Evolutionary conservation across 1,139 yeast genomes (phyloP).

Genomic region (Hansenula anomala): DNA sequence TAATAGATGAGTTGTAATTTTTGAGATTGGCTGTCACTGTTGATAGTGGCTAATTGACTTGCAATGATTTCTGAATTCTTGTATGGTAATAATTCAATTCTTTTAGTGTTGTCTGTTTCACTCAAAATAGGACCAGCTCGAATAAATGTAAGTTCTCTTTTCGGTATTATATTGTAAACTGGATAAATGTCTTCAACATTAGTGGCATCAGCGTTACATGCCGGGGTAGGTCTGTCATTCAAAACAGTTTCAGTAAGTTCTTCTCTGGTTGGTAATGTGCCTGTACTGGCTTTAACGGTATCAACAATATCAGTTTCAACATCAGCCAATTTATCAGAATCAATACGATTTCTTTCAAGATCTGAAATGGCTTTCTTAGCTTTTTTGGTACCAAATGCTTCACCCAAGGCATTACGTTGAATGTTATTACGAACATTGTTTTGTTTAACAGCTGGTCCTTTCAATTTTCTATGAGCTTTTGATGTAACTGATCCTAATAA

Average conservation of each 20-base stretch:
- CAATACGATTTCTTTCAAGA: slow-evolving; percentile 78
- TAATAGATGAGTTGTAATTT: slow-evolving; percentile 71
- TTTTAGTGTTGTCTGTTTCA: slow-evolving; percentile 43
- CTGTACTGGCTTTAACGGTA: slow-evolving; percentile 66
- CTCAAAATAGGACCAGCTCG: slow-evolving; percentile 53
- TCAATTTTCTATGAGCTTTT: slow-evolving; percentile 42
- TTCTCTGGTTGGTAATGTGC: slow-evolving; percentile 64
- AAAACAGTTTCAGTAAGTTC: slow-evolving; percentile 49
- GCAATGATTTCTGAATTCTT: slow-evolving; percentile 50
- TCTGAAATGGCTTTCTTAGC: slow-evolving; percentile 89
- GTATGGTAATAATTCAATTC: slow-evolving; percentile 59
- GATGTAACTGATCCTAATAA: slow-evolving; percentile 52
- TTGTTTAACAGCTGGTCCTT: slow-evolving; percentile 61
- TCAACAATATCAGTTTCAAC: slow-evolving; percentile 80
- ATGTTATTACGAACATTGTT: slow-evolving; percentile 40
- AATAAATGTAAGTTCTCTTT: slow-evolving; percentile 57
- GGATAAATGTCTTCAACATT: slow-evolving; percentile 82
- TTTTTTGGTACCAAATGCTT: slow-evolving; percentile 94
- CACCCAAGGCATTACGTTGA: slow-evolving; percentile 83
- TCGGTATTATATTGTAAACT: slow-evolving; percentile 62
- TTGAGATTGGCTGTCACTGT: slow-evolving; percentile 43
- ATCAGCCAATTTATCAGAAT: slow-evolving; percentile 71
- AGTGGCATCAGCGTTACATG: slow-evolving; percentile 69
- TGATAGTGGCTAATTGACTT: slow-evolving; percentile 39
- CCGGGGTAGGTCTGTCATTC: slow-evolving; percentile 79